Evolutionary conservation across 345 rosid species (phyloP), one percentile per base, ranked within the genome.

Genomic region (Boechera retrofracta): DNA sequence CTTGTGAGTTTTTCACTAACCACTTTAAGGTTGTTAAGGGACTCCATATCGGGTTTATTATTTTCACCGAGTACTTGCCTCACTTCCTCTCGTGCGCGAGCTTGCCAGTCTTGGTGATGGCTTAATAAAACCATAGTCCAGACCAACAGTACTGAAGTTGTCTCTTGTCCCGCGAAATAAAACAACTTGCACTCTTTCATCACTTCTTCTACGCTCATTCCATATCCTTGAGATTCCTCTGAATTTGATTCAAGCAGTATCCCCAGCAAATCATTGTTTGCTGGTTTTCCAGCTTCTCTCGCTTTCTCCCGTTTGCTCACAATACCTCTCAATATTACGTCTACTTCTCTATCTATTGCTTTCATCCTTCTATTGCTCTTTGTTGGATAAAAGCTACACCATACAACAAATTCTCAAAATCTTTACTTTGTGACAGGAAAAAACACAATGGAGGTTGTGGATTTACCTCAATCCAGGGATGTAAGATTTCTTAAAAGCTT

Each of bases 331-430:
- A 86, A 74, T 21, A 78, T 62, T 7, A 24, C 51, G 58, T 62
- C 18, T 18, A 85, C 75, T 63, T 83, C 84, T 47, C 59, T 75
- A 66, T 80, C 72, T 39, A 80, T 76, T 49, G 67, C 81, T 58
- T 80, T 84, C 5, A 86, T 76, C 74, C 80, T 81, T 57, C 64
- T 84, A 26, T 86, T 86, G 10, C 13, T 44, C 71, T 76, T 78
- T 12, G 84, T 81, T 28, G 91, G 91, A 28, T 81, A 47, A 66
- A 83, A 84, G 78, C 91, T 86, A 67, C 52, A 68, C 48, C 49
- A 67, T 36, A 59, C 64, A 58, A 16, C 31, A 61, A 12, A 54
- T n/a, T 36, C 31, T 36, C 42, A 44, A 52, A 59, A 28, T 51
- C 16, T 60, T 32, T 77, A 63, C 59, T 41, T 41, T 24, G 58